Base-by-base conservation (phyloP, 352 stramenopile species). In the Globisporangium perplexum region DNA sequence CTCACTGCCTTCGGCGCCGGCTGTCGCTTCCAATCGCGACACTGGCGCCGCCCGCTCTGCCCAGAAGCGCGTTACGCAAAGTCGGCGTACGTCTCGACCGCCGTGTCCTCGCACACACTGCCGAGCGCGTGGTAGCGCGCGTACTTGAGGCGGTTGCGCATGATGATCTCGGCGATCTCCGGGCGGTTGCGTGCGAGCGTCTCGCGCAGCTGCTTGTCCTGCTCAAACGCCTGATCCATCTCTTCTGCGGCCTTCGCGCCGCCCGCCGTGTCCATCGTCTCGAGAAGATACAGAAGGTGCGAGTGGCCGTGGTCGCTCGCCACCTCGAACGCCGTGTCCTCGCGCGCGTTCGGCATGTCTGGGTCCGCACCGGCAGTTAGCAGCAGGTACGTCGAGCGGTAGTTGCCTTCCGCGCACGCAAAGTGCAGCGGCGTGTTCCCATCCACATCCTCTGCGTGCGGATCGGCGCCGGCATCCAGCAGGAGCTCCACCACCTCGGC, bases 391-490 rank as follows among this genome's bases (percentile, higher is more conserved):
- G 78, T 89, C 11, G 77, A 69, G 41, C 81, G 77, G 63, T 91
- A 88, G 64, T 91, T 83, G 17, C 81, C 84, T 38, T 81, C 73
- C 24, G 69, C 70, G 58, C 77, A 89, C 7, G 79, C 72, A 50
- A 91, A 88, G 52, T 94, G 84, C 51, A 94, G 65, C 41, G 81
- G 77, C 20, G 81, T 92, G 69, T 94, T 91, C 44, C 84, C 84
- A 11, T 89, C 78, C 22, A 63, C 63, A 60, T 94, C 80, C 54
- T 94, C 84, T 1, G 70, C 72, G 60, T 91, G 73, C 20, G 80
- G 77, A 55, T 94, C 84, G 7, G 84, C 84, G 17, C 79, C 79
- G 12, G 64, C 68, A 54, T 91, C 79, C 47, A 94, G 60, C 44
- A 94, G 63, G 51, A 79, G 55, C 63, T 92, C 81, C 14, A 89